Base-by-base conservation (phyloP, 2,329 filamentous ascomycete genomes). In the Fusarium tricinctum region DNA sequence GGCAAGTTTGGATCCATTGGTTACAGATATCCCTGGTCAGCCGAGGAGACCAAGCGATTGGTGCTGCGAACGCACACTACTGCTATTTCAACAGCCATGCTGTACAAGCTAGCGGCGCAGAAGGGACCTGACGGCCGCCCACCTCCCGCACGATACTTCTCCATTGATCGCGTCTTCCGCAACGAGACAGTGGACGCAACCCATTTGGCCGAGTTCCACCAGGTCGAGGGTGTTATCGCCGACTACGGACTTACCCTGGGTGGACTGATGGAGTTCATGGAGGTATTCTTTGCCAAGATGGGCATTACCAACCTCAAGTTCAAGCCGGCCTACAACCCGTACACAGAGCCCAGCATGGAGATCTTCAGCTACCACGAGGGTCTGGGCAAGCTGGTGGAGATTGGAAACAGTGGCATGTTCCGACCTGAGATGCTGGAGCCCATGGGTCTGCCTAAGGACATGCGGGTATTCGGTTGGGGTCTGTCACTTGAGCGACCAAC, bases 321-420 rank as follows among this genome's bases (percentile, higher is more conserved):
- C 89, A 99, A 99, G 85, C 96, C 96, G 19, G 96, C 96, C 20
- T 97, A 97, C 83, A 97, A 97, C 82, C 93, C 92, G 1, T 94
- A 97, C 84, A 97, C 94, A 28, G 96, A 99, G 82, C 94, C 96
- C 30, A 92, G 91, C 78, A 97, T 99, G 94, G 96, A 99, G 81
- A 97, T 99, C 71, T 99, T 98, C 82, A 93, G 92, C 70, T 98
- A 91, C 84, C 96, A 98, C 84, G 88, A 91, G 75, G 95, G 94
- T 5, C 83, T 97, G 49, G 88, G 88, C 75, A 97, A 97, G 84
- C 91, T 97, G 83, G 93, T 98, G 26, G 96, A 98, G 83, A 98
- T 98, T 77, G 96, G 96, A 63, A 98, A 99, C 83, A 95, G 91
- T 74, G 96, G 96, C 68, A 98, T 99, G 94, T 99, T 99, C 89